Base-by-base conservation (phyloP, 345 rosid genomes). In the Euphorbia pulcherrima region DNA sequence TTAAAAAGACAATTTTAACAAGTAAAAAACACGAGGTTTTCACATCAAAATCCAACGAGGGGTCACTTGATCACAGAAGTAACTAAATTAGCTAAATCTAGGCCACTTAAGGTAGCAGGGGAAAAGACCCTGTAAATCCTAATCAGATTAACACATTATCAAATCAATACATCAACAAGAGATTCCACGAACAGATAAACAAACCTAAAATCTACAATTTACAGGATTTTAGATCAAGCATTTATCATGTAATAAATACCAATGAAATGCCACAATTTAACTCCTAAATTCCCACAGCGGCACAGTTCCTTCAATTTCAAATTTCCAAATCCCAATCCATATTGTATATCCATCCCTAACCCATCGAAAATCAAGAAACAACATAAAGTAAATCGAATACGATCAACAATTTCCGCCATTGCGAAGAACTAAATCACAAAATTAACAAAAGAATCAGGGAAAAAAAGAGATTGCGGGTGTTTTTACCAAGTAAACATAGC, bases 401-500 rank as follows among this genome's bases (percentile, higher is more conserved):
- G 51, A 68, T 29, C 56, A 68, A 41, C n/a, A 21, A 29, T 59
- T 59, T 18, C 30, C n/a, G 37, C 50, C 46, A 35, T 23, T 33
- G 16, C 7, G 2, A 69, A 50, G 21, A 51, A 26, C 4, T 33
- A 33, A 2, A 33, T 33, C 4, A 33, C 7, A 7, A 33, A 2
- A 33, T 33, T 33, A 7, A 33, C 4, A 33, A 33, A 33, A 33
- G 37, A 33, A 33, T 33, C 1, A 23, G 4, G 61, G 14, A 73
- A 33, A 65, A 52, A 21, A 9, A 26, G 24, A 59, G 2, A 59
- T 51, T 16, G 23, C 12, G 56, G 0, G 29, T 5, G 39, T 27
- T 76, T n/a, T 70, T 78, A 91, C 96, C 90, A 87, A 62, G 82
- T 91, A 89, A 72, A 90, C 97, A 72, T 93, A 93, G 76, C 95